Conservation (phyloP, 306 rosid species). For the Pachyrhizus erosus region DNA sequence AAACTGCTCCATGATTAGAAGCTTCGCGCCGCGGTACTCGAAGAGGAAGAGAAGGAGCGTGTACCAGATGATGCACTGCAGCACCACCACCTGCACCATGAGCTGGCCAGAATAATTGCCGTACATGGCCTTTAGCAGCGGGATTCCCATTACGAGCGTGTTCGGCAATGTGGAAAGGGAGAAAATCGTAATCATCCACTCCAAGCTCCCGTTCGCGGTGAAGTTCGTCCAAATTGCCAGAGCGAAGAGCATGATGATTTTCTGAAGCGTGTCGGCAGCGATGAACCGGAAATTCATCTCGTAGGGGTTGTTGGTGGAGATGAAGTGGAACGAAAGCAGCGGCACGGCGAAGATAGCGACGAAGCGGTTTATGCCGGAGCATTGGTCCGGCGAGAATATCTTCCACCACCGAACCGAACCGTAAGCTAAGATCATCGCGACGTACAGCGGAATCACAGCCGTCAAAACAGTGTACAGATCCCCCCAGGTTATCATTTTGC, state of each 20-base stretch:
- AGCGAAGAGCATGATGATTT: conserved; percentile 77
- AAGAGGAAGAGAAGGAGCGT: conserved; percentile 87
- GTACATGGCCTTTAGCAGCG: conserved; percentile 88
- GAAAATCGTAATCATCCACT: conserved; percentile 97
- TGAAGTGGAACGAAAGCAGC: conserved; percentile 91
- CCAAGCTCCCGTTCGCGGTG: conserved; percentile 81
- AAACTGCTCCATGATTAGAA: conserved; percentile 93
- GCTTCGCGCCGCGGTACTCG: conserved; percentile 93
- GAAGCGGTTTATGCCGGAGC: conserved; percentile 97
- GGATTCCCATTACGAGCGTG: conserved; percentile 95
- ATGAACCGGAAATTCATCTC: conserved; percentile 91
- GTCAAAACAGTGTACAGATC: conserved; percentile 87
- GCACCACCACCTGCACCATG: conserved; percentile 93
- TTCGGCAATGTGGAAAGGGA: conserved; percentile 96
- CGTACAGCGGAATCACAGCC: conserved; percentile 91
- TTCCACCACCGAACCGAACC: conserved; percentile 99
- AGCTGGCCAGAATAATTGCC: conserved; percentile 66
- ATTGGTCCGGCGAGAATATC: conserved; percentile 99
- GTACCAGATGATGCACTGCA: conserved; percentile 98
- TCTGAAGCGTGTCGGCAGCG: conserved; percentile 96
- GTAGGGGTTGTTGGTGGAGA: conserved; percentile 80
- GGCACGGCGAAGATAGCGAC: conserved; percentile 97
- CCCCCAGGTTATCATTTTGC: conserved; percentile 72
- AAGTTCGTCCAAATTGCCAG: conserved; percentile 77
- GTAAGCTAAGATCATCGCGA: conserved; percentile 95